These are phyloP conservation scores for Sugiyamaella pinicola DNA, from an alignment of 1,139 yeast species.

Conservation along the genomic window DNA sequence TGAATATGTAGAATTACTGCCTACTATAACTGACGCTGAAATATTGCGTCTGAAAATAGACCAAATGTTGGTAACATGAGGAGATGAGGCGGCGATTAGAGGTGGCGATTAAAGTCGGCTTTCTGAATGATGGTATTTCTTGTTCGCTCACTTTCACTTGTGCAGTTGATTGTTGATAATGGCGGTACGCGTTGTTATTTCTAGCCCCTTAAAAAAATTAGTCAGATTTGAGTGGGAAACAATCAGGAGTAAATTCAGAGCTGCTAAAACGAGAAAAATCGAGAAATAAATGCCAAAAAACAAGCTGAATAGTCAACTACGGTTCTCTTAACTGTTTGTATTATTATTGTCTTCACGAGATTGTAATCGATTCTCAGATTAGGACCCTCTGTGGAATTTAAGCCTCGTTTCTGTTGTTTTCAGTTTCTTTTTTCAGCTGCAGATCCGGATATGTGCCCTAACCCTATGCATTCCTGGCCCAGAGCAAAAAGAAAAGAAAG, in stretches of 20 bases:
- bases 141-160: too few relatives aligned
- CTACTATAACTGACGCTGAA: constrained; percentile 1
- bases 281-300: too few relatives aligned
- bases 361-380: neutral
- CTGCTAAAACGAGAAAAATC: too few relatives aligned
- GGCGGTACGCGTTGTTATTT: too few relatives aligned
- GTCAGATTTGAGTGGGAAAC: too few relatives aligned
- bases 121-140: neutral
- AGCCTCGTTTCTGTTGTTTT: constrained; percentile 8
- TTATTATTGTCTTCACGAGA: neutral
- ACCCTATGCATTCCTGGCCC: neutral
- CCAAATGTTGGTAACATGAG: constrained; percentile 13
- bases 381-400: constrained; percentile 9
- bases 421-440: constrained; percentile 12
- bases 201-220: too few relatives aligned
- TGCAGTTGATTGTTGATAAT: too few relatives aligned
- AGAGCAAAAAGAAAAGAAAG: constrained; percentile 1
- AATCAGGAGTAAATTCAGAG: too few relatives aligned
- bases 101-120: neutral
- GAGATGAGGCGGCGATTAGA: neutral
- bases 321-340: too few relatives aligned
- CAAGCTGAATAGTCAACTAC: too few relatives aligned
- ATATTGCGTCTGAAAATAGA: constrained; percentile 7
- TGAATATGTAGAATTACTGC: constrained; percentile 8
- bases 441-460: constrained; percentile 5